These are phyloP conservation scores for Daldinia concentrica DNA, from an alignment of 495 filamentous ascomycete species.

Conservation along the genomic window DNA sequence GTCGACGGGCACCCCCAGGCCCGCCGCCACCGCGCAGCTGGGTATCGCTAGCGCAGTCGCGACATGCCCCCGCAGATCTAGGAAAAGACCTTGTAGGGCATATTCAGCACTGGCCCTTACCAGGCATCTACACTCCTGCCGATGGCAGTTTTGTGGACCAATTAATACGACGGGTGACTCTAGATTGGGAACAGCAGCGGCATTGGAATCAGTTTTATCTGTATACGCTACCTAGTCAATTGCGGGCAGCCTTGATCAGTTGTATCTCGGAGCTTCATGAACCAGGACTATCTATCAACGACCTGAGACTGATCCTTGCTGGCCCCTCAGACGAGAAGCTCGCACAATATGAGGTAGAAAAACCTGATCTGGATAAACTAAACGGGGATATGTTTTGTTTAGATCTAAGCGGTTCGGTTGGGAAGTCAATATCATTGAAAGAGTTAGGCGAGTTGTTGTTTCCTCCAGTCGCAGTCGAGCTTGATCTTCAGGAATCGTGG, in stretches of 20 bases:
- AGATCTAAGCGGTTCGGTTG: constrained; percentile 71
- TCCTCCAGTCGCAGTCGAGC: constrained; percentile 32
- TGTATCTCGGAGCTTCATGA: constrained; percentile 65
- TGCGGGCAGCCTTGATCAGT: constrained; percentile 69
- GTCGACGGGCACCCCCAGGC: constrained; percentile 65
- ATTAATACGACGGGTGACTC: constrained; percentile 67
- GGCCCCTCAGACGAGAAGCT: constrained; percentile 46
- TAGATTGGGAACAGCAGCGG: constrained; percentile 74
- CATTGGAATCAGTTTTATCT: constrained; percentile 74
- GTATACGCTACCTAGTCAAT: constrained; percentile 65
- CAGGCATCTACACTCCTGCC: constrained; percentile 50
- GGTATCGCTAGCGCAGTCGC: constrained; percentile 55
- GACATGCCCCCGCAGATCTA: constrained; percentile 30
- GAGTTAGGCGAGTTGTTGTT: constrained; percentile 66
- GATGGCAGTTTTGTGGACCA: constrained; percentile 65
- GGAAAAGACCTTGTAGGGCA: constrained; percentile 2
- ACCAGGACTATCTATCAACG: constrained; percentile 55
- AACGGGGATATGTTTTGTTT: constrained; percentile 66
- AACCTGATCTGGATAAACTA: constrained; percentile 46
- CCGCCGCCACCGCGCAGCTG: constrained; percentile 79
- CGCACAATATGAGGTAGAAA: constrained; percentile 38
- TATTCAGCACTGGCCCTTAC: constrained; percentile 45
- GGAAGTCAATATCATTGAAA: constrained; percentile 65
- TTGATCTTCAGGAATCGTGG: constrained; percentile 53
- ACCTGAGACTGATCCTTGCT: constrained; percentile 52